Base-by-base conservation (phyloP, 805 yeast genomes). In the Wickerhamiella slavikovae region DNA sequence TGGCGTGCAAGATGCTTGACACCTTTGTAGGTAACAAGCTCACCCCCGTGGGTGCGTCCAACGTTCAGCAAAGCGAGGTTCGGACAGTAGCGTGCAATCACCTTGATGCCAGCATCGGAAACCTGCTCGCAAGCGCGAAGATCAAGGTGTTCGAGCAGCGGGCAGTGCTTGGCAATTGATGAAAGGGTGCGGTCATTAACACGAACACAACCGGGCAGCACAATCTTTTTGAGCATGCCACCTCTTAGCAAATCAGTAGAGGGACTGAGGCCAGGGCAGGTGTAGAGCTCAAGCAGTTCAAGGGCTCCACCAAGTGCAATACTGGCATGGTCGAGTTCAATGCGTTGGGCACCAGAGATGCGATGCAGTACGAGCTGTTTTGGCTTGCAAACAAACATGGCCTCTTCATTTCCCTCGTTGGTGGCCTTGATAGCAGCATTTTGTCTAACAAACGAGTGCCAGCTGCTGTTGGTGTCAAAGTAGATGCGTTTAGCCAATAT, bases 71-170 rank as follows among this genome's bases (percentile, higher is more conserved):
- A 51, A 27, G 54, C 55, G 19, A 83, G 57, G 13, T 60, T 49
- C 1, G 51, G 58, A 48, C 93, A 80, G 35, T 60, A 51, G 19
- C 58, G 47, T 0, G 80, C 75, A 19, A 83, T 50, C n/a, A 66
- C 60, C 34, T 71, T 67, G 15, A 83, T 52, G 1, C 93, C 85
- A 15, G 65, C 53, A 54, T 83, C 94, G 3, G 79, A 60, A 12
- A 83, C 66, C 33, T 57, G 52, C 34, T 76, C 82, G 52, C 94
- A 80, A 0, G 93, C 93, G 25, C 95, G 58, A 13, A 83, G 51
- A 44, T 83, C 95, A 26, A 83, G 52, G 18, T 62, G 59, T 38
- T 62, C 64, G 34, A 83, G 57, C 23, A 58, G 59, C 6, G 75
- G 72, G 39, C 83, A 67, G 28, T 48, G 42, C 20, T 54, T 52